These are phyloP conservation scores for Goffeauzyma gilvescens DNA, from an alignment of 768 basidiomycete genomes.

Conservation along the genomic window DNA sequence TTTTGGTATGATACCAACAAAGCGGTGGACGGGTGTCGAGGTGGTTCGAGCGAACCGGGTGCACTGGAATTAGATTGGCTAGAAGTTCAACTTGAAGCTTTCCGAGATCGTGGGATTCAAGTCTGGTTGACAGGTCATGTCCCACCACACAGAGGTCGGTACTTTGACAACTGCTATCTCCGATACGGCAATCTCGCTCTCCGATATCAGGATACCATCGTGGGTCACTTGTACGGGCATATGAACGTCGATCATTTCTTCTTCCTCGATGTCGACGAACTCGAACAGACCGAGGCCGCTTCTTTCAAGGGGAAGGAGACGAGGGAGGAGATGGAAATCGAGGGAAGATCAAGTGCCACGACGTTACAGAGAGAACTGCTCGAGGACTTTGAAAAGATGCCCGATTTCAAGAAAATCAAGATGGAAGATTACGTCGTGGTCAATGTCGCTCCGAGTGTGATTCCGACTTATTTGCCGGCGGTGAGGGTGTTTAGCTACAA, in stretches of 20 bases:
- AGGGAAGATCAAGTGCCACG: slow-evolving; percentile 34
- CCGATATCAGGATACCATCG: slow-evolving; percentile 66
- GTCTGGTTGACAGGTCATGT: slow-evolving; percentile 51
- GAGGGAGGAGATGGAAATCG: background rate
- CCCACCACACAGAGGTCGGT: slow-evolving; percentile 60
- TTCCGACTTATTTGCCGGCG: slow-evolving; percentile 71
- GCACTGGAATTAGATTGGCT: slow-evolving; percentile 79
- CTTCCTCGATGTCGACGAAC: slow-evolving; percentile 32
- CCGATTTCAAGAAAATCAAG: slow-evolving; percentile 36
- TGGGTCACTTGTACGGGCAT: slow-evolving; percentile 57
- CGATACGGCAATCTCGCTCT: slow-evolving; percentile 42
- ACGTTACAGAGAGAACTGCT: slow-evolving; percentile 37
- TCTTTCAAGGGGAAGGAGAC: background rate
- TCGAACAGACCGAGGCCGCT: slow-evolving; percentile 16
- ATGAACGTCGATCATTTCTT: slow-evolving; percentile 52
- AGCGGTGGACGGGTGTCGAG: slow-evolving; percentile 58
- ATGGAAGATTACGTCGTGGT: slow-evolving; percentile 53
- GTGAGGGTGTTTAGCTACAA: slow-evolving; percentile 64
- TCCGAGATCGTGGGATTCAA: slow-evolving; percentile 53
- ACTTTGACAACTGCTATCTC: slow-evolving; percentile 61
- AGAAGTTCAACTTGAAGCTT: slow-evolving; percentile 56
- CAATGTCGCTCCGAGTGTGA: slow-evolving; percentile 61
- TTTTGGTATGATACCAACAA: slow-evolving; percentile 83
- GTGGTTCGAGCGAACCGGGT: slow-evolving; percentile 53
- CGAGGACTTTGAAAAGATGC: slow-evolving; percentile 48